Evolutionary conservation across 2,329 filamentous ascomycete species (phyloP).

Genomic region (Ophiostoma sp.): DNA sequence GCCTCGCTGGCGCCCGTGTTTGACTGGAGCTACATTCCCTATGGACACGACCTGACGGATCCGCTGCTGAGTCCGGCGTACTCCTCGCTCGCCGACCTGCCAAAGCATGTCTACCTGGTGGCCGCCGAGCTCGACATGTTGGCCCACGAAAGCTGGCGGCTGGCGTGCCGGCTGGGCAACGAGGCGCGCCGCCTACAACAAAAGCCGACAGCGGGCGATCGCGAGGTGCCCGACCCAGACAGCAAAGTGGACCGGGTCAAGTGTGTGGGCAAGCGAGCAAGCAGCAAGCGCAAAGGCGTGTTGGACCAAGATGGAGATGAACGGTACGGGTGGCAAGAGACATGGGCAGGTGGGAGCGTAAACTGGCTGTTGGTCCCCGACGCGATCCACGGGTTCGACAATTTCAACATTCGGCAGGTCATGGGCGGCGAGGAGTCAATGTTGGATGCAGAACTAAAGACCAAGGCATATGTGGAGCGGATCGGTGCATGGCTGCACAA

Average conservation of each 20-base stretch:
- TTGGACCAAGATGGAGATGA: constrained; percentile 36
- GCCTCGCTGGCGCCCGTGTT: constrained; percentile 37
- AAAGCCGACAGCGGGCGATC: constrained; percentile 13
- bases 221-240: constrained; percentile 28
- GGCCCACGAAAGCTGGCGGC: constrained; percentile 44
- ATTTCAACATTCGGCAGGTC: constrained; percentile 33
- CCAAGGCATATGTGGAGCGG: constrained; percentile 31
- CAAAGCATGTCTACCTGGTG: constrained; percentile 45
- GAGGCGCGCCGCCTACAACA: constrained; percentile 31
- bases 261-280: constrained; percentile 28
- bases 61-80: constrained; percentile 44
- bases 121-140: constrained; percentile 49
- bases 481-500: constrained; percentile 33
- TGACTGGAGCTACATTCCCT: constrained; percentile 45
- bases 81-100: constrained; percentile 39
- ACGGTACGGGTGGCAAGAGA: constrained; percentile 40
- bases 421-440: constrained; percentile 36
- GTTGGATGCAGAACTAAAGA: constrained; percentile 37
- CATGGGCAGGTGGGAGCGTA: constrained; percentile 34
- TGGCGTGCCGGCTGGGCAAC: constrained; percentile 41
- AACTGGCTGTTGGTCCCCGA: constrained; percentile 47
- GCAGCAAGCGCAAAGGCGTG: constrained; percentile 32
- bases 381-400: constrained; percentile 44
- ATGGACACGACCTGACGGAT: constrained; percentile 41
- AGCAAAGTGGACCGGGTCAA: constrained; percentile 24